Evolutionary conservation across 106 monocot species (phyloP).

Genomic region (Agapanthus africanus): DNA sequence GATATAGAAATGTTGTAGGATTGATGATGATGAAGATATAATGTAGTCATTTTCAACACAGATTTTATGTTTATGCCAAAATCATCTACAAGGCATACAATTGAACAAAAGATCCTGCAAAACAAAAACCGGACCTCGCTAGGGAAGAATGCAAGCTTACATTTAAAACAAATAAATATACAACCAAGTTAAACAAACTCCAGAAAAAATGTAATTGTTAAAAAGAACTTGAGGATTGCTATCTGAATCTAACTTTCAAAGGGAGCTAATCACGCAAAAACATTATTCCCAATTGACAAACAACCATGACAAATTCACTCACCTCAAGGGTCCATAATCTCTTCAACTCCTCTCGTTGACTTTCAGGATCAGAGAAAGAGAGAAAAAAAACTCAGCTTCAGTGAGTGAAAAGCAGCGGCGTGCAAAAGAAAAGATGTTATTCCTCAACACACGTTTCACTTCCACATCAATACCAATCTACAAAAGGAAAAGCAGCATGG

Average conservation of each 20-base stretch:
- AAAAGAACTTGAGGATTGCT: too few species aligned
- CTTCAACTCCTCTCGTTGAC: conserved; percentile 52
- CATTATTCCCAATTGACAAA: neutral
- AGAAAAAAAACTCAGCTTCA: conserved; percentile 61
- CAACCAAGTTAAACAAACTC: too few species aligned
- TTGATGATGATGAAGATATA: too few species aligned
- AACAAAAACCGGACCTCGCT: too few species aligned
- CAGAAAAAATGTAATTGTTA: too few species aligned
- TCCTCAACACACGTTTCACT: conserved; percentile 61
- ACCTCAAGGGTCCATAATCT: conserved; percentile 91
- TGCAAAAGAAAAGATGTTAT: conserved; percentile 51
- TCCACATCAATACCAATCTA: conserved; percentile 91
- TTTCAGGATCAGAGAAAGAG: conserved; percentile 42
- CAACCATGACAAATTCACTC: conserved; percentile 10
- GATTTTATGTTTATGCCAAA: too few species aligned
- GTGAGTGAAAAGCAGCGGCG: conserved; percentile 55
- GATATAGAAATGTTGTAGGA: too few species aligned
- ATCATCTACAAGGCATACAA: too few species aligned
- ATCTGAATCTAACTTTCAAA: neutral
- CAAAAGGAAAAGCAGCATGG: conserved; percentile 2
- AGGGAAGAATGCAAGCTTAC: too few species aligned
- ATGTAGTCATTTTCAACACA: too few species aligned
- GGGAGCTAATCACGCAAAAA: neutral
- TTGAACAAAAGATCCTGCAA: too few species aligned
- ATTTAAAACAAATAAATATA: too few species aligned